Conservation (phyloP, 805 yeast genomes). For the Candida coleopterorum region DNA sequence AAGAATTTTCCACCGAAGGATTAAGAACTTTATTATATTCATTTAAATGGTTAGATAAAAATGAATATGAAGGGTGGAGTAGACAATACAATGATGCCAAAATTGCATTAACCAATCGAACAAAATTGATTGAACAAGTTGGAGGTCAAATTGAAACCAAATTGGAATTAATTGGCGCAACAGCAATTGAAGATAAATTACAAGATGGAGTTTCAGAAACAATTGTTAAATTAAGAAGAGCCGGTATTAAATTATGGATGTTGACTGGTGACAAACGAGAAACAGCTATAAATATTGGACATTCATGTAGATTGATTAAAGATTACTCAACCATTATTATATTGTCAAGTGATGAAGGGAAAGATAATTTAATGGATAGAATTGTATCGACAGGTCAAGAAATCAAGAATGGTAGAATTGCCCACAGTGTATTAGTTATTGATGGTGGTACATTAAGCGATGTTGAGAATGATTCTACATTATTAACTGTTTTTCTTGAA, state of each 20-base stretch:
- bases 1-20: conserved; percentile 93
- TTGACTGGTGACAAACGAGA: conserved; percentile 97
- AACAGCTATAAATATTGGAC: conserved; percentile 96
- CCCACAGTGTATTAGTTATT: conserved; percentile 90
- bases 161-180: conserved; percentile 79
- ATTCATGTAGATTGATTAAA: conserved; percentile 86
- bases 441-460: conserved; percentile 84
- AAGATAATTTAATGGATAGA: conserved; percentile 57
- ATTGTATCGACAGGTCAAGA: conserved; percentile 76
- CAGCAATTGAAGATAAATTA: conserved; percentile 94
- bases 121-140: conserved; percentile 57
- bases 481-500: conserved; percentile 74
- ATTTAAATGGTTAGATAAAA: conserved; percentile 60
- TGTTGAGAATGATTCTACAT: conserved; percentile 68
- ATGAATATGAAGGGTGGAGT: conserved; percentile 65
- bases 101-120: conserved; percentile 66
- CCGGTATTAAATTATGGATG: conserved; percentile 97
- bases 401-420: conserved; percentile 67
- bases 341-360: conserved; percentile 43
- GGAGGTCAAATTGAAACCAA: conserved; percentile 70
- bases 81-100: conserved; percentile 67
- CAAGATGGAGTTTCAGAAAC: conserved; percentile 97
- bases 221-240: conserved; percentile 84
- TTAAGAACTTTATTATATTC: conserved; percentile 84
- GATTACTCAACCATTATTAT: conserved; percentile 87